Evolutionary conservation across 495 filamentous ascomycete species (phyloP).

Genomic region (Hypomontagnella monticulosa): DNA sequence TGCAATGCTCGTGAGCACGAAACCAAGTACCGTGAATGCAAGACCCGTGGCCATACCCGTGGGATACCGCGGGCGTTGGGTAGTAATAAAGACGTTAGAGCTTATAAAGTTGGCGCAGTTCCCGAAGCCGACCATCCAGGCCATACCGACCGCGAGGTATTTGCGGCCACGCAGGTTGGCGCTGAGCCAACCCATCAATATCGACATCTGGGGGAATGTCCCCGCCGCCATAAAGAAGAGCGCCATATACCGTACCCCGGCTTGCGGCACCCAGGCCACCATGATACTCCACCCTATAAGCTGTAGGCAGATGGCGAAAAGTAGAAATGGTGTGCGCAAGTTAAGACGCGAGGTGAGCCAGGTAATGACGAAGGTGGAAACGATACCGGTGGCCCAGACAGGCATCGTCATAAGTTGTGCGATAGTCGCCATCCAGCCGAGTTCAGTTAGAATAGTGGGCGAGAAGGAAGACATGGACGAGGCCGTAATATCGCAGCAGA

Average conservation of each 20-base stretch:
- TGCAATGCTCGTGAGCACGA: constrained; percentile 25
- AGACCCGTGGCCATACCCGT: constrained; percentile 52
- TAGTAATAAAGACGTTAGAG: constrained; percentile 56
- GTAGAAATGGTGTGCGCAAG: constrained; percentile 37
- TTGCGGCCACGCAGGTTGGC: constrained; percentile 62
- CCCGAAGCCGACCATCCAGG: constrained; percentile 64
- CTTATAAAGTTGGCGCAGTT: constrained; percentile 69
- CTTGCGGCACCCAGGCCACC: constrained; percentile 19
- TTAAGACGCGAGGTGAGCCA: constrained; percentile 27
- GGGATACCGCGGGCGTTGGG: constrained; percentile 57
- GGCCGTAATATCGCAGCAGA: constrained; percentile 37
- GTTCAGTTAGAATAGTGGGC: constrained; percentile 37
- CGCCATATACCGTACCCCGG: constrained; percentile 38
- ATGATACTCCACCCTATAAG: constrained; percentile 46
- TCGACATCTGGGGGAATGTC: constrained; percentile 42
- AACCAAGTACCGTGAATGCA: constrained; percentile 35
- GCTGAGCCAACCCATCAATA: constrained; percentile 40
- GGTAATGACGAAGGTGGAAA: constrained; percentile 31
- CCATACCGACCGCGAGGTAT: constrained; percentile 65
- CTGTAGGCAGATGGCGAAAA: constrained; percentile 32
- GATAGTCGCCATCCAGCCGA: constrained; percentile 27
- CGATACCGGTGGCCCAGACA: constrained; percentile 29
- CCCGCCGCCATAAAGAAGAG: constrained; percentile 40
- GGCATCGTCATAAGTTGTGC: constrained; percentile 41
- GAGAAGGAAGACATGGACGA: constrained; percentile 37